A percentile compares a stretch with the other conserved stretches of the same genome.
These are phyloP conservation scores for Komagataella kurtzmanii DNA, from an alignment of 805 yeast genomes.

Conservation along the genomic window DNA sequence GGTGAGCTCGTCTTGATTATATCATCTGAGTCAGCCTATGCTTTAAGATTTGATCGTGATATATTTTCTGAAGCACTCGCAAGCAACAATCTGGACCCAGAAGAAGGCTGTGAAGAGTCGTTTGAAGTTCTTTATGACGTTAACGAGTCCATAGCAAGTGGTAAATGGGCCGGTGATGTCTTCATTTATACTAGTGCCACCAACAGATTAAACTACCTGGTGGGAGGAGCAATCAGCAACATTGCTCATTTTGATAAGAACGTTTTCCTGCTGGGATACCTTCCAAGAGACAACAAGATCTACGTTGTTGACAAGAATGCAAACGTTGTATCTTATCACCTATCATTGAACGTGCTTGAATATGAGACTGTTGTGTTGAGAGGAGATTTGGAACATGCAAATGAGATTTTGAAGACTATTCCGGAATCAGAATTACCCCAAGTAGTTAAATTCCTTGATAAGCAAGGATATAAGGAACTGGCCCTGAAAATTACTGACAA, in stretches of 20 bases:
- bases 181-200: constrained; percentile 81
- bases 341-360: constrained; percentile 80
- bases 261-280: constrained; percentile 77
- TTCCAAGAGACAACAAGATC: constrained; percentile 80
- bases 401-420: constrained; percentile 45
- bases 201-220: constrained; percentile 84
- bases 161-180: constrained; percentile 96
- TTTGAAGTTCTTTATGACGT: constrained; percentile 79
- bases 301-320: constrained; percentile 87
- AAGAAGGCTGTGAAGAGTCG: constrained; percentile 81
- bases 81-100: constrained; percentile 46
- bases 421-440: constrained; percentile 59
- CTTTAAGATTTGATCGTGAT: constrained; percentile 61
- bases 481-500: constrained; percentile 80
- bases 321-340: constrained; percentile 65
- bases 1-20: constrained; percentile 79
- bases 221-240: constrained; percentile 87
- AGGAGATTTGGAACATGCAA: constrained; percentile 84
- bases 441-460: constrained; percentile 85
- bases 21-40: constrained; percentile 60
- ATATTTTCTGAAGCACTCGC: constrained; percentile 49
- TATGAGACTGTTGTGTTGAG: constrained; percentile 92
- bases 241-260: constrained; percentile 87
- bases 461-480: constrained; percentile 76
- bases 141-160: constrained; percentile 70